These are phyloP conservation scores for Fusarium sp. DNA, from an alignment of 2,329 filamentous ascomycete genomes.

Conservation along the genomic window DNA sequence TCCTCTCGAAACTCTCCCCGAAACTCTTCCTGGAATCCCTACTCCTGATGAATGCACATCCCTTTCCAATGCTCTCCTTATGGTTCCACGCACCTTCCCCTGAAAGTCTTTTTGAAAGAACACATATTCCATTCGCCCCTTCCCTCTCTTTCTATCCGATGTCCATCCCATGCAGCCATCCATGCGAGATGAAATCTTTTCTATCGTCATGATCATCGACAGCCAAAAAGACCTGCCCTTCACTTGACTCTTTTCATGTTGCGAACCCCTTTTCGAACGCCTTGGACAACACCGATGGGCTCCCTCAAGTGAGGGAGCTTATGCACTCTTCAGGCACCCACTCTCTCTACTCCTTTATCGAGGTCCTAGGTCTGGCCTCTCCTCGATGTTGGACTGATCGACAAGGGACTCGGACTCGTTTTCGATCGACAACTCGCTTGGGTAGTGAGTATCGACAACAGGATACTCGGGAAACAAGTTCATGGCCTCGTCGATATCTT, in stretches of 20 bases:
- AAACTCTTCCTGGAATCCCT: neutral
- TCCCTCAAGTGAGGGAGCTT: neutral
- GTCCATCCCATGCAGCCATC: neutral
- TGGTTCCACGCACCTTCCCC: neutral
- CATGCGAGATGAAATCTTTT: neutral
- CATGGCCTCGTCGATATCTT: too few relatives aligned
- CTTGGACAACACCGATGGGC: neutral
- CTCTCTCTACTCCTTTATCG: neutral
- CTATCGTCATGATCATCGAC: neutral
- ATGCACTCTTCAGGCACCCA: neutral
- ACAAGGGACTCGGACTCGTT: too few relatives aligned
- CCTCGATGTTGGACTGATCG: neutral
- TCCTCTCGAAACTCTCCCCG: too few relatives aligned
- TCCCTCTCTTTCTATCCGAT: neutral
- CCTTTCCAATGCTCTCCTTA: neutral
- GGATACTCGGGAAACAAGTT: too few relatives aligned
- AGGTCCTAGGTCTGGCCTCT: neutral
- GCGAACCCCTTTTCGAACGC: neutral
- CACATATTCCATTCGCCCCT: neutral
- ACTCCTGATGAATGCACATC: neutral
- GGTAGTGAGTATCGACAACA: too few relatives aligned
- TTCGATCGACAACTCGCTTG: too few relatives aligned
- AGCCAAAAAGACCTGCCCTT: conserved; percentile 9
- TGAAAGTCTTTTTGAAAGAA: neutral
- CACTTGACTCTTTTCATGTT: neutral